Base-by-base conservation (phyloP, 371 early-diverging fungal species). In the Zopfochytrium polystomum region DNA sequence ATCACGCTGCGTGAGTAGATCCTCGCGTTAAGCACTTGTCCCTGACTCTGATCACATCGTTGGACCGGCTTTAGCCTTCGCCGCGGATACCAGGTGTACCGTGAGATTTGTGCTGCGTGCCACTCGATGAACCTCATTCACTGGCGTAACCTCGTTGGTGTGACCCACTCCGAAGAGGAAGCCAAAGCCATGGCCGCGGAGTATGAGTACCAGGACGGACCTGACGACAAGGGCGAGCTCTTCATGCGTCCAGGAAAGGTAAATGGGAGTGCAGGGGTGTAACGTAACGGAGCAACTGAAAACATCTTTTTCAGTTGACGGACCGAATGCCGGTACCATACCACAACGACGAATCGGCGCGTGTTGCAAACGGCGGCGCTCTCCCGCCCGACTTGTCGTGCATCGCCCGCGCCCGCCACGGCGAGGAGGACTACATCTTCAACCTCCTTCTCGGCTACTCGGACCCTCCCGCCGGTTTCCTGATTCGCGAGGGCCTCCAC, bases 51-150 rank as follows among this genome's bases (percentile, higher is more conserved):
- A n/a, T n/a, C n/a, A n/a, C n/a, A n/a, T n/a, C n/a, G n/a, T n/a
- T n/a, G n/a, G n/a, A n/a, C n/a, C n/a, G n/a, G n/a, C n/a, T 55
- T 23, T 68, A 91, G 92, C 70, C 87, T 96, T 53, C 93, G 96
- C 69, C 95, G 96, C 80, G 98, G 97, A 63, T 97, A 91, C 82
- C 97, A 95, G 74, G 98, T 97, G 30, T 97, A 95, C 85, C 90
- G 90, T 80, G 98, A 96, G 73, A 91, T 97, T 55, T 97, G 98
- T 78, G 82, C 97, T 52, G 90, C 93, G 45, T 97, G 98, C 82
- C 98, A 97, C 80, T 94, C 95, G 31, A 84, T 96, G 65, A 88
- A 95, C 55, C 88, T 88, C 61, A 84, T 96, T 62, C 84, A 91
- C 68, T 96, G 87, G 88, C 90, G 97, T 75, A 93, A 95, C 84